Evolutionary conservation across 176 grass and related monocot genomes (phyloP), one percentile per base, ranked within the genome.

Genomic region (Oryza australiensis): DNA sequence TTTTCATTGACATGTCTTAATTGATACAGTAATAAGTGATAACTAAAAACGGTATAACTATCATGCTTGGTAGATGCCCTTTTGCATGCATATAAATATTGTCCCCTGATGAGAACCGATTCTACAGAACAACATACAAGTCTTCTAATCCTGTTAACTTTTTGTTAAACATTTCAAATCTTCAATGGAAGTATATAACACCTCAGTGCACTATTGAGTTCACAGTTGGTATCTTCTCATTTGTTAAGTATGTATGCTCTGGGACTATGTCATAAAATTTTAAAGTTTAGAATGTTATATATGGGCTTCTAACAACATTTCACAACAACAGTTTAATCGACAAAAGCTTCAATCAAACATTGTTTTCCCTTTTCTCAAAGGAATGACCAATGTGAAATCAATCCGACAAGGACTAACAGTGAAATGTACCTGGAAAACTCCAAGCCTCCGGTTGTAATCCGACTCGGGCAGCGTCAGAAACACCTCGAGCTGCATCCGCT

Each of bases 371-470:
- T 41, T 23, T 53, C 7, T 62, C 3, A 66, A 77, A 0, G 1
- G 5, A 8, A 77, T n/a, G n/a, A 66, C 42, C 75, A 85, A 81
- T 28, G 5, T 15, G 29, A 71, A 85, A 68, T 11, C 64, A 80
- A 7, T 27, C 70, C 57, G 77, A 72, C 55, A 76, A 72, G 55
- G 68, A 72, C 4, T 43, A n/a, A 16, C 43, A 16, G n/a, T 20
- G 15, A 84, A 69, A 57, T 35, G 79, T 93, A 95, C 96, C 88
- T 95, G 96, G 33, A 98, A 98, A 76, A 98, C 83, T 22, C 96
- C 96, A 2, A 98, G 90, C 66, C 83, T 93, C 62, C 93, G 57
- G 66, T 95, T 98, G 83, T 93, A 98, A 79, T 95, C 89, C 5
- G 93, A 98, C 62, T 98, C 96, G 0, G 96, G 96, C 57, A 98